Conservation (phyloP, 1,284 basidiomycete genomes). For the Peniophora sp. region DNA sequence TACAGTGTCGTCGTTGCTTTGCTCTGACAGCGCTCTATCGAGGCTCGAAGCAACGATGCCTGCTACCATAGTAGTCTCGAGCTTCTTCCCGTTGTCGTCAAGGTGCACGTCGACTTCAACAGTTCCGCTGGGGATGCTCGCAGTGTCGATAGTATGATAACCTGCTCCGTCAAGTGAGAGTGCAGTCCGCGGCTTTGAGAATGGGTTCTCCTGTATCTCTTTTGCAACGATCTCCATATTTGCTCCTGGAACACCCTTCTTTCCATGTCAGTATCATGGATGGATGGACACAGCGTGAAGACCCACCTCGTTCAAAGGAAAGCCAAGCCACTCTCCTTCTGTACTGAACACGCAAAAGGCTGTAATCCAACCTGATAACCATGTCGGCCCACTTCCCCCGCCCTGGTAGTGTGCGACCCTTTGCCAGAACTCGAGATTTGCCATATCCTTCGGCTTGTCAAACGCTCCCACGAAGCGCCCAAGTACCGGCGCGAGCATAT, state of each 20-base stretch:
- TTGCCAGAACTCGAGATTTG: slow-evolving; percentile 28
- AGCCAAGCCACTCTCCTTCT: slow-evolving; percentile 13
- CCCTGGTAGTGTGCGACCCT: slow-evolving; percentile 14
- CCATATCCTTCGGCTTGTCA: slow-evolving; percentile 16
- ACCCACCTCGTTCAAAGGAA: slow-evolving; percentile 1
- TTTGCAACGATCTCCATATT: background rate
- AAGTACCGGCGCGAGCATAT: slow-evolving; percentile 27
- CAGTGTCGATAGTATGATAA: background rate
- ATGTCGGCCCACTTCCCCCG: slow-evolving; percentile 15
- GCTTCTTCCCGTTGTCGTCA: background rate
- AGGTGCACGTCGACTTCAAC: background rate
- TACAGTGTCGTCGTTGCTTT: background rate
- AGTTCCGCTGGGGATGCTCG: background rate
- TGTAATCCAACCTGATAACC: slow-evolving; percentile 28
- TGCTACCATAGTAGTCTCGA: background rate
- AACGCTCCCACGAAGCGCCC: slow-evolving; percentile 27
- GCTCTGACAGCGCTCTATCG: background rate
- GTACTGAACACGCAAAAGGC: slow-evolving; percentile 27
- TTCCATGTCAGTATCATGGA: background rate
- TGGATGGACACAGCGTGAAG: too few relatives aligned
- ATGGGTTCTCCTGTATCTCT: background rate
- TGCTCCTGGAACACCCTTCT: background rate
- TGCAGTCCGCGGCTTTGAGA: background rate
- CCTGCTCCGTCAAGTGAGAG: background rate
- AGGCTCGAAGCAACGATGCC: background rate